Evolutionary conservation across 306 rosid genomes (phyloP), one percentile per base, ranked within the genome.

Genomic region (Rosa rugosa): DNA sequence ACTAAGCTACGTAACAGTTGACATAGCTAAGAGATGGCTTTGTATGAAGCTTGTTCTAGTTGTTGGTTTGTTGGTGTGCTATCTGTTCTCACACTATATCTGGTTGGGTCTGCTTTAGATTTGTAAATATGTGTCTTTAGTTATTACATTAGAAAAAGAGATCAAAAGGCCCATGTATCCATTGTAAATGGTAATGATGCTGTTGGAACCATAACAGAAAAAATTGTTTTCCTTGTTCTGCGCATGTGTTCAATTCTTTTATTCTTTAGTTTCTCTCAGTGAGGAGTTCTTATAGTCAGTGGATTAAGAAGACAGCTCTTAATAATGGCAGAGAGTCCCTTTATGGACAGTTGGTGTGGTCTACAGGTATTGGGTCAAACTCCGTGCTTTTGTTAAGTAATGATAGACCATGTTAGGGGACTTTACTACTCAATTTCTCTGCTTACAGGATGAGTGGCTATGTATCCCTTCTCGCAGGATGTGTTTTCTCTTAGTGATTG

Each of bases 401-500:
- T 22, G 50, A 40, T 5, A 41, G 9, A 56, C 20, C 23, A 23
- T 56, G 40, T 56, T 40, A 1, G 53, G 10, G 38, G 11, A 11
- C 7, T 40, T 73, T 45, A 76, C n/a, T 22, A 25, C 40, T 18
- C 67, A 42, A 8, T 73, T 53, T 7, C 23, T 10, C 16, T 66
- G 22, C 73, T 60, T 71, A 53, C 92, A 91, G 99, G 90, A 87
- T 17, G 96, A 91, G 75, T 95, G 99, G 93, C 91, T 92, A 71
- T 91, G 86, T 3, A 83, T 91, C 79, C 95, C 97, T 77, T 83
- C 1, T 82, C 82, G 23, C 81, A 87, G 66, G 97, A 95, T 77
- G 75, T 95, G 84, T 91, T 87, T 73, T 82, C 97, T 46, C 88
- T 92, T 73, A 93, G 97, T 23, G 97, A 93, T 80, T 92, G 96